Conservation (phyloP, 139 green algal species). For the Pleodorina starrii region DNA sequence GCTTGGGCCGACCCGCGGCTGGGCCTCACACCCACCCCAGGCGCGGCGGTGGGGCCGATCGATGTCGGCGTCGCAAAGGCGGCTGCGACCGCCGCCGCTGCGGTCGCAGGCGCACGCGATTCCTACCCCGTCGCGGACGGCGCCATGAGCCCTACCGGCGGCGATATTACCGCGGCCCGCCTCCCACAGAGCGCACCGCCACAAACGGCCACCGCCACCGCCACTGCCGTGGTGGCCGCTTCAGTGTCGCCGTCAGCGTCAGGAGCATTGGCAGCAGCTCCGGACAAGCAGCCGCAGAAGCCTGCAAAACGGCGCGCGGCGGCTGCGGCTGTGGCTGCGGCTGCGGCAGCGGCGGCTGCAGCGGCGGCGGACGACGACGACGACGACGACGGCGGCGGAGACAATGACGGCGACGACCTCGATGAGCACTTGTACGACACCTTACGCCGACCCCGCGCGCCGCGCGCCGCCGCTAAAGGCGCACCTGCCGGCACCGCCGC, state of each 20-base stretch:
- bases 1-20: too few species aligned
- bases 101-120: background rate
- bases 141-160: background rate
- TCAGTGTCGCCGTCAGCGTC: background rate
- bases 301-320: too few species aligned
- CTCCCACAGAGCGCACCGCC: background rate
- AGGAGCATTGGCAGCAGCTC: background rate
- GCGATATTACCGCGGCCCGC: background rate
- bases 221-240: background rate
- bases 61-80: background rate
- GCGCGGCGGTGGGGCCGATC: too few species aligned
- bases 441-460: background rate
- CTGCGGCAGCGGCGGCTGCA: background rate
- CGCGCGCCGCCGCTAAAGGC: too few species aligned
- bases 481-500: background rate
- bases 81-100: background rate
- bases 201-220: background rate
- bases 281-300: too few species aligned
- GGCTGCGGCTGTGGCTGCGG: too few species aligned
- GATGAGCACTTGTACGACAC: background rate
- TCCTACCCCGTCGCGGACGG: background rate
- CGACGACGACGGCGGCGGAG: background rate
- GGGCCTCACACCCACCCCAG: too few species aligned
- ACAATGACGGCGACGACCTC: background rate
- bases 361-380: background rate